Evolutionary conservation across 176 grass and related monocot genomes (phyloP).

Genomic region (Olyra latifolia): DNA sequence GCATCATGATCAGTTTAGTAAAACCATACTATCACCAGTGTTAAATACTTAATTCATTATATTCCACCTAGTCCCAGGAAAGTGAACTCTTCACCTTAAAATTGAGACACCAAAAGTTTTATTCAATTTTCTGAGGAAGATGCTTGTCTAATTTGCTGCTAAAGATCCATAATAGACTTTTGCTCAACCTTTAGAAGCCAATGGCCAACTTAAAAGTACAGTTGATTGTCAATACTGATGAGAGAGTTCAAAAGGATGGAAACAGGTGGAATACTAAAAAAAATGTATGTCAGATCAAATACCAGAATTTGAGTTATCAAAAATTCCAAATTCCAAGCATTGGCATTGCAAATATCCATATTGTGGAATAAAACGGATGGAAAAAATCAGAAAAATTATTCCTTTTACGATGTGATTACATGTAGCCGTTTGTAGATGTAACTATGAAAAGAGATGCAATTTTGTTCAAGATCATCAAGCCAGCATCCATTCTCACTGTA

Average conservation of each 20-base stretch:
- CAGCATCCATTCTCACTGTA: background rate
- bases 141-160: background rate
- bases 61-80: background rate
- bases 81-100: background rate
- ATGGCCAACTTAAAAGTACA: background rate
- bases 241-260: background rate
- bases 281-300: background rate
- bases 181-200: background rate
- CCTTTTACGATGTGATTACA: background rate
- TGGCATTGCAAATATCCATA: background rate
- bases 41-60: background rate
- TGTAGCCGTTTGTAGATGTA: background rate
- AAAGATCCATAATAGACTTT: background rate
- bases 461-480: background rate
- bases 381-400: background rate
- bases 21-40: background rate
- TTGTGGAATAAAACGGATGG: background rate
- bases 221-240: background rate
- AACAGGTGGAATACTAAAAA: background rate
- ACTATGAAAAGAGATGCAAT: background rate
- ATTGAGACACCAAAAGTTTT: background rate
- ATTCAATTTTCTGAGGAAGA: background rate
- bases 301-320: background rate
- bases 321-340: background rate
- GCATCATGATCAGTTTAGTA: constrained; percentile 9